A percentile compares a stretch with the other conserved stretches of the same genome.
Conservation (phyloP, 2,329 filamentous ascomycete species). For the Cladosporium sp. region DNA sequence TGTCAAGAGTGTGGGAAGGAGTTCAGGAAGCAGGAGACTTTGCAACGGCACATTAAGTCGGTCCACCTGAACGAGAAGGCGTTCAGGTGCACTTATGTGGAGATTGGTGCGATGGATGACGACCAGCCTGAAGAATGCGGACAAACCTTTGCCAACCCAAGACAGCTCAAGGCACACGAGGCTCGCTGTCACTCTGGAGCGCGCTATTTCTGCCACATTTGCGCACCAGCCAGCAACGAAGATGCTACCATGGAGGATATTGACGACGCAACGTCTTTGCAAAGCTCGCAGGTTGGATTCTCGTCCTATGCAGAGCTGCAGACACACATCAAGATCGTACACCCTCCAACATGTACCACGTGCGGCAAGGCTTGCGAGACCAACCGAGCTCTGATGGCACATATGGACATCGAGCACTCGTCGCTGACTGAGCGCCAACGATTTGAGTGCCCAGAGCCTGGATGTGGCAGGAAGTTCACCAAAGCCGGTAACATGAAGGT, state of each 20-base stretch:
- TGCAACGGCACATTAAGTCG: slow-evolving; percentile 74
- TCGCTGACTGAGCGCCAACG: slow-evolving; percentile 39
- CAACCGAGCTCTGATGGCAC: slow-evolving; percentile 64
- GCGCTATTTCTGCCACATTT: slow-evolving; percentile 74
- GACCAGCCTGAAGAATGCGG: slow-evolving; percentile 47
- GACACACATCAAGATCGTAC: slow-evolving; percentile 66
- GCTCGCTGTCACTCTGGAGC: slow-evolving; percentile 64
- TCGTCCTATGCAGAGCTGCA: slow-evolving; percentile 67
- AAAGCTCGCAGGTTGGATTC: slow-evolving; percentile 45
- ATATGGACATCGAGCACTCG: slow-evolving; percentile 71
- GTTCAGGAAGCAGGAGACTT: slow-evolving; percentile 82
- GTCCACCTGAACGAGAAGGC: slow-evolving; percentile 69
- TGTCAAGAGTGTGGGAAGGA: slow-evolving; percentile 63
- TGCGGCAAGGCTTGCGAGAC: slow-evolving; percentile 66
- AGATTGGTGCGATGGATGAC: slow-evolving; percentile 44
- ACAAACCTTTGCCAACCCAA: slow-evolving; percentile 67
- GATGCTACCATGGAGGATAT: slow-evolving; percentile 16
- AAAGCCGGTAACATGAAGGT: slow-evolving; percentile 76
- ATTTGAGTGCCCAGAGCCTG: slow-evolving; percentile 60
- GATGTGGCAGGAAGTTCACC: slow-evolving; percentile 73
- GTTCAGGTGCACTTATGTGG: slow-evolving; percentile 62
- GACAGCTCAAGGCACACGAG: slow-evolving; percentile 66
- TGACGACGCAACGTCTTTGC: slow-evolving; percentile 32
- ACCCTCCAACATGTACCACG: slow-evolving; percentile 67
- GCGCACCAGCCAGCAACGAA: slow-evolving; percentile 38